Base-by-base conservation (phyloP, 2,329 filamentous ascomycete species). In the Venturia nashicola region DNA sequence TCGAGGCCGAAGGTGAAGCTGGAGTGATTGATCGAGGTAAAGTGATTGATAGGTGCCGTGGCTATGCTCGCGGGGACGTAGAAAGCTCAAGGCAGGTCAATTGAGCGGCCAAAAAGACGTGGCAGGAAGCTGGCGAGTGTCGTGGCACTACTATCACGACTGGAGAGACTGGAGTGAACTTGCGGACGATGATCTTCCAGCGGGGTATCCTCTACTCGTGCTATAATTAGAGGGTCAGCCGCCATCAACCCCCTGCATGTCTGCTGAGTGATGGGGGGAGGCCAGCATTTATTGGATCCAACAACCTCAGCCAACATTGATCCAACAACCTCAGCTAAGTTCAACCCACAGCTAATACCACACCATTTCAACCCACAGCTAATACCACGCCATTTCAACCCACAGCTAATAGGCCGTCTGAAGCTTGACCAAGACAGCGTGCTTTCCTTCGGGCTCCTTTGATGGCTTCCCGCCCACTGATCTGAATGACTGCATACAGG, bases 201-300 rank as follows among this genome's bases (percentile, higher is more conserved):
- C 32, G 51, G 51, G 51, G 51, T 57, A 55, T 11, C 51, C 4
- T 11, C 51, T n/a, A 32, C 51, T n/a, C n/a, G n/a, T n/a, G n/a
- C n/a, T 57, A 57, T 57, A 57, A 34, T 57, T 57, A 57, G 51
- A 57, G 51, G 51, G 51, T 55, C 51, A n/a, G 48, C 48, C 48
- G 11, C 48, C 27, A 14, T 34, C 48, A n/a, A n/a, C n/a, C n/a
- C n/a, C n/a, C n/a, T n/a, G n/a, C n/a, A n/a, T n/a, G n/a, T n/a
- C n/a, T n/a, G n/a, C n/a, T n/a, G n/a, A n/a, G n/a, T n/a, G n/a
- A n/a, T n/a, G n/a, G n/a, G n/a, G n/a, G n/a, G n/a, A n/a, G n/a
- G n/a, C n/a, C n/a, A n/a, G n/a, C n/a, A n/a, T n/a, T n/a, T n/a
- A n/a, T n/a, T n/a, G n/a, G n/a, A n/a, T n/a, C n/a, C n/a, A n/a